A percentile compares a stretch with the other conserved stretches of the same genome.
Conservation (phyloP, 805 yeast species). For the Pichia heedii region DNA sequence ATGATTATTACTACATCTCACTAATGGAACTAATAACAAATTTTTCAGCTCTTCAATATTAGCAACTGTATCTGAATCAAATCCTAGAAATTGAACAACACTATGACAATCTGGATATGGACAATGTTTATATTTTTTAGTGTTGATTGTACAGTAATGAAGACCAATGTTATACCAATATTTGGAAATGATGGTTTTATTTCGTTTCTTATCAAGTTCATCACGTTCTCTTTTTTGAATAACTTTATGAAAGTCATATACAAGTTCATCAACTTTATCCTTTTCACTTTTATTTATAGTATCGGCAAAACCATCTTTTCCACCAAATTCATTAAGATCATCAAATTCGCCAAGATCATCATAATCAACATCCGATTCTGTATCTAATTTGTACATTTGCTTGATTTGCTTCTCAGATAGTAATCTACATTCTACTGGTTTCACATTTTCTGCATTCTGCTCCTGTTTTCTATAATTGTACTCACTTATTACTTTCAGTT, state of each 20-base stretch:
- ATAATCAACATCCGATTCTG: conserved; percentile 2
- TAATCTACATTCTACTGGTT: background rate
- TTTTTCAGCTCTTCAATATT: conserved; percentile 20
- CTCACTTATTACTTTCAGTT: conserved; percentile 27
- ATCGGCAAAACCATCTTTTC: background rate
- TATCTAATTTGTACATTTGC: conserved; percentile 13
- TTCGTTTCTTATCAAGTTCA: conserved; percentile 18
- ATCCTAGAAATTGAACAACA: conserved; percentile 35
- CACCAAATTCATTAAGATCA: conserved; percentile 3
- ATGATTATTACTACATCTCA: conserved; percentile 56
- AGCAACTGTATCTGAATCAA: conserved; percentile 23
- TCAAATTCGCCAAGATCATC: conserved; percentile 6
- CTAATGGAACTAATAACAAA: conserved; percentile 47
- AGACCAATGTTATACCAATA: conserved; percentile 36
- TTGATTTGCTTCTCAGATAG: conserved; percentile 16
- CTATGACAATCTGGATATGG: conserved; percentile 74
- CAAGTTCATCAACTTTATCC: background rate
- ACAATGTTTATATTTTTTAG: conserved; percentile 56
- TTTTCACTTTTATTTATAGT: background rate
- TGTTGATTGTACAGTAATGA: conserved; percentile 43
- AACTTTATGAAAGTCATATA: conserved; percentile 19
- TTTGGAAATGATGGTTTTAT: conserved; percentile 26
- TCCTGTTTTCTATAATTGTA: conserved; percentile 6
- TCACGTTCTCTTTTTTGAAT: conserved; percentile 14
- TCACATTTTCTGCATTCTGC: background rate